These are phyloP conservation scores for Tripterygium wilfordii DNA, from an alignment of 177 flowering plant species.

Conservation along the genomic window DNA sequence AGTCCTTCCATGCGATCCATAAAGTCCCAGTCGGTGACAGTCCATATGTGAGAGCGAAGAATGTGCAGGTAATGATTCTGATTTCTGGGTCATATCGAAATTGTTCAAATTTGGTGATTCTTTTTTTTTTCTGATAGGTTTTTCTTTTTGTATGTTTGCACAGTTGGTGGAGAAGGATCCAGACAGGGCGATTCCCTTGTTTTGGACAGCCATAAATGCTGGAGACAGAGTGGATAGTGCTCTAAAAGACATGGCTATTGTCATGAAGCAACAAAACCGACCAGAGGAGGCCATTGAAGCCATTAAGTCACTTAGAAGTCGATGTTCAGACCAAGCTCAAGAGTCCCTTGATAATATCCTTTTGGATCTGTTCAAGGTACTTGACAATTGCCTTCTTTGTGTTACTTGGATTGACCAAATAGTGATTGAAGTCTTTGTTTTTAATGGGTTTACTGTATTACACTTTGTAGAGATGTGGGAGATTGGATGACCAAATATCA, in stretches of 20 bases:
- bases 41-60: conserved; percentile 93
- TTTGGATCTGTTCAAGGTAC: conserved; percentile 96
- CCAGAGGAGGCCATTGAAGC: conserved; percentile 99
- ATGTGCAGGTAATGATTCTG: conserved; percentile 89
- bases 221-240: conserved; percentile 99
- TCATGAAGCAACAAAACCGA: conserved; percentile 96
- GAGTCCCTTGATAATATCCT: conserved; percentile 96
- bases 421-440: neutral
- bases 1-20: conserved; percentile 74
- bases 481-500: conserved; percentile 88
- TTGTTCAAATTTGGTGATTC: too few relatives aligned
- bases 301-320: conserved; percentile 65
- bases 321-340: conserved; percentile 95
- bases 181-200: conserved; percentile 86
- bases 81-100: neutral
- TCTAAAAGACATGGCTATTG: conserved; percentile 97
- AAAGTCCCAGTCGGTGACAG: conserved; percentile 90
- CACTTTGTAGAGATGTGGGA: conserved; percentile 89
- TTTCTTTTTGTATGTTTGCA: conserved; percentile 8
- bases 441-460: neutral
- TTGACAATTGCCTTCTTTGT: too few relatives aligned
- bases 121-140: too few relatives aligned
- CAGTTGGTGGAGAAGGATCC: conserved; percentile 98
- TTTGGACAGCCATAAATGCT: conserved; percentile 98
- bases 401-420: too few relatives aligned